phyloP scores from a whole-genome alignment of 495 filamentous ascomycete genomes.

The Eremomyces bilateralis region DNA sequence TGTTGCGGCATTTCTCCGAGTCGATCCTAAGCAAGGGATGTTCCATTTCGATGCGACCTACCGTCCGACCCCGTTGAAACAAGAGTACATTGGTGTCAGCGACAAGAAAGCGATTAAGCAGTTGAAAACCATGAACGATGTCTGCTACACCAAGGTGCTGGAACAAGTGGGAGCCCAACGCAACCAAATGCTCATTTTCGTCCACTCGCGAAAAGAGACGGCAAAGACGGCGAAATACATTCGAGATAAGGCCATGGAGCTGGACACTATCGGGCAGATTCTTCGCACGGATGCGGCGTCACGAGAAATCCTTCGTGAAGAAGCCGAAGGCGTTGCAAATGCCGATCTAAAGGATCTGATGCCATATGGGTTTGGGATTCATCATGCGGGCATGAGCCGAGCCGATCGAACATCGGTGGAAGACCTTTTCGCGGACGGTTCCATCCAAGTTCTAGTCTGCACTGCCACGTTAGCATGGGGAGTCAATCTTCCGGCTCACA shows the following conservation, averaged over 20 bases:
- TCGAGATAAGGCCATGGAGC: slow-evolving; percentile 81
- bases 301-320: slow-evolving; percentile 64
- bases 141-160: slow-evolving; percentile 91
- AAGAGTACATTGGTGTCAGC: slow-evolving; percentile 95
- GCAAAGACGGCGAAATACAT: slow-evolving; percentile 94
- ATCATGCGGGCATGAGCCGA: slow-evolving; percentile 91
- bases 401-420: slow-evolving; percentile 86
- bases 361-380: slow-evolving; percentile 92
- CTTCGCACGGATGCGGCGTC: slow-evolving; percentile 83
- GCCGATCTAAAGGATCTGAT: slow-evolving; percentile 81
- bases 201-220: slow-evolving; percentile 94
- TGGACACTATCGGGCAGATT: slow-evolving; percentile 92
- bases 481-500: slow-evolving; percentile 86
- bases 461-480: slow-evolving; percentile 94
- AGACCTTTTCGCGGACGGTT: slow-evolving; percentile 75
- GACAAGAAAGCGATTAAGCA: slow-evolving; percentile 99
- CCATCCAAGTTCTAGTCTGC: slow-evolving; percentile 87
- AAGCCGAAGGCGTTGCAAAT: slow-evolving; percentile 66
- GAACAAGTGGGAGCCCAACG: slow-evolving; percentile 81
- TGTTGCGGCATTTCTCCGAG: slow-evolving; percentile 86
- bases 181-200: slow-evolving; percentile 97
- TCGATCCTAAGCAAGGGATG: slow-evolving; percentile 62
- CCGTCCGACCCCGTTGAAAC: slow-evolving; percentile 76
- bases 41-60: slow-evolving; percentile 96
- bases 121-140: slow-evolving; percentile 97